Evolutionary conservation across 306 rosid genomes (phyloP).

Genomic region (Notholithocarpus densiflorus): DNA sequence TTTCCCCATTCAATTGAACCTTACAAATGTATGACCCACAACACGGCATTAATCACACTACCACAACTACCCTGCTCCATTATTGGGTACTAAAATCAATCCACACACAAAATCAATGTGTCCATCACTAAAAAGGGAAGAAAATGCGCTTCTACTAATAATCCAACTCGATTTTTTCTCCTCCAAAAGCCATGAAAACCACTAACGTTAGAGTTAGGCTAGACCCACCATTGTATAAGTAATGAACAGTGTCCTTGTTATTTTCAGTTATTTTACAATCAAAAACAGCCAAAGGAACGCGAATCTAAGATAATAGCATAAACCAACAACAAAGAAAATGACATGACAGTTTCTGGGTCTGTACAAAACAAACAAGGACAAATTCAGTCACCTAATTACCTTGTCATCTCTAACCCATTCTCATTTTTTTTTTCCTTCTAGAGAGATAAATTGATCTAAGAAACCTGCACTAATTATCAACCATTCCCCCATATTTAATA

Average conservation of each 20-base stretch:
- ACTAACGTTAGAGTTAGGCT: slow-evolving; percentile 8
- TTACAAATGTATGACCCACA: slow-evolving; percentile 4
- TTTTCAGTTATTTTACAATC: slow-evolving; percentile 47
- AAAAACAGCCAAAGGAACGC: slow-evolving; percentile 30
- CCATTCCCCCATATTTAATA: slow-evolving; percentile 12
- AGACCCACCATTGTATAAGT: slow-evolving; percentile 31
- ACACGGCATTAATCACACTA: slow-evolving; percentile 13
- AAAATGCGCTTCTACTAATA: slow-evolving; percentile 19
- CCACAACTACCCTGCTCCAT: slow-evolving; percentile 16
- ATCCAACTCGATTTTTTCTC: slow-evolving; percentile 35
- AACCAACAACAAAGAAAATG: slow-evolving; percentile 41
- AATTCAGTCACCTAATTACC: slow-evolving; percentile 37
- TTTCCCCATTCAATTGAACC: neutral
- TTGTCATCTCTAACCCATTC: slow-evolving; percentile 34
- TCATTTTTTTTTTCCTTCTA: slow-evolving; percentile 24
- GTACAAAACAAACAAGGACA: slow-evolving; percentile 62
- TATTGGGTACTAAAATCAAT: slow-evolving; percentile 12
- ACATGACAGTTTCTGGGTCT: slow-evolving; percentile 56
- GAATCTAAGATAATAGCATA: slow-evolving; percentile 46
- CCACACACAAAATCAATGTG: neutral
- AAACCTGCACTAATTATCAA: slow-evolving; percentile 37
- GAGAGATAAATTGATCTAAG: slow-evolving; percentile 26
- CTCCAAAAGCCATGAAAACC: slow-evolving; percentile 15
- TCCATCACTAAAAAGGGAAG: neutral
- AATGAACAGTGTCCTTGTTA: slow-evolving; percentile 43